Base-by-base conservation (phyloP, 768 basidiomycete species). In the Suillus paluster region DNA sequence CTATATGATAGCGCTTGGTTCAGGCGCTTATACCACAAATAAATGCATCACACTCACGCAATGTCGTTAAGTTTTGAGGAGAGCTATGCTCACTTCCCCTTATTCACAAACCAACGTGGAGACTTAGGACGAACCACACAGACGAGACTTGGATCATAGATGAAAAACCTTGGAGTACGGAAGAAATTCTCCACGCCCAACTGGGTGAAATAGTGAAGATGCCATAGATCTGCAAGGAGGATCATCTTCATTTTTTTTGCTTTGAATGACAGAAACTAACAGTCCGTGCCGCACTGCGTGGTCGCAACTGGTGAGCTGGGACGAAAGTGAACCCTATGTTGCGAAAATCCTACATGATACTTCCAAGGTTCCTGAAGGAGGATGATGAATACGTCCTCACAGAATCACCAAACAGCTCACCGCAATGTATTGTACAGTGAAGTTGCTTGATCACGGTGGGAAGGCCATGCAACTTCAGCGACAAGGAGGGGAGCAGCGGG, bases 201-300 rank as follows among this genome's bases (percentile, higher is more conserved):
- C 62, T 68, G 5, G 55, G 53, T 9, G 48, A 54, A 33, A 67
- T 33, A 1, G 49, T 7, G 44, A 68, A 68, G 1, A 62, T 67
- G 10, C 62, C 67, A n/a, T 67, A 65, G 8, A 66, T 68, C 67
- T 64, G 42, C 1, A 6, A 33, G 33, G 25, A 50, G 25, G 23
- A 44, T 36, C n/a, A 27, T n/a, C 8, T n/a, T 39, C 27, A n/a
- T 6, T 14, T 42, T 25, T 25, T 39, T n/a, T 14, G 30, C 21
- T 30, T 38, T n/a, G n/a, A 50, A 5, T 45, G 27, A 19, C 12
- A 49, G 6, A 34, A 36, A 36, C 61, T 30, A 57, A 68, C 63
- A 0, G 88, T 81, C 91, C 91, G 92, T 14, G 90, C 89, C 46
- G 90, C 85, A 58, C 83, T 84, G 38, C 34, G 36, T 53, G 34